Conservation (phyloP, 306 rosid species). For the Vigna unguiculata region DNA sequence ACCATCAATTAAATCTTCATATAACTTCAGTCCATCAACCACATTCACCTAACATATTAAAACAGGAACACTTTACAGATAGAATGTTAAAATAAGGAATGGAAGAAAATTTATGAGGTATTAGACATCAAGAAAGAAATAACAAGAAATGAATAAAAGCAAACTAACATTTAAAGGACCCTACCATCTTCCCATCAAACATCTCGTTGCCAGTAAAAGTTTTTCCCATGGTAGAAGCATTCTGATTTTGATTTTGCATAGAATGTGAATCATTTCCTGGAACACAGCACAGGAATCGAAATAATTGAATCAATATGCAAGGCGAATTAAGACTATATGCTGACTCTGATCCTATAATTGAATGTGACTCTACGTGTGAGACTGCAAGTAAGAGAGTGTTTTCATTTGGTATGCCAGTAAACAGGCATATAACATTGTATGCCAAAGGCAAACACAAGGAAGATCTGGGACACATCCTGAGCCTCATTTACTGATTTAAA, state of each 20-base stretch:
- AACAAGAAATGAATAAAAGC: conserved; percentile 25
- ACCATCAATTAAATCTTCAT: conserved; percentile 58
- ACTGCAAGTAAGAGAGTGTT: background rate
- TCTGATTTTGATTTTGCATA: conserved; percentile 54
- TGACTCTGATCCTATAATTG: conserved; percentile 22
- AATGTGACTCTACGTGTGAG: background rate
- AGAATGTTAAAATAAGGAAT: conserved; percentile 13
- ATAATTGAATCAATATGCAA: conserved; percentile 5
- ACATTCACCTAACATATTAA: conserved; percentile 63
- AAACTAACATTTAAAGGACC: conserved; percentile 40
- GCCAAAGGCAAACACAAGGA: background rate
- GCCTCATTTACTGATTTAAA: conserved; percentile 3
- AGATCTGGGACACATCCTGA: background rate
- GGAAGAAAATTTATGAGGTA: background rate
- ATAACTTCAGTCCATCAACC: conserved; percentile 75
- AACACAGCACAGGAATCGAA: conserved; percentile 18
- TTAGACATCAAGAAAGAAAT: conserved; percentile 11
- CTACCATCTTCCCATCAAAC: conserved; percentile 78
- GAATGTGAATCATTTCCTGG: conserved; percentile 65
- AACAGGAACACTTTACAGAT: conserved; percentile 20
- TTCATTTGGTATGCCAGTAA: background rate
- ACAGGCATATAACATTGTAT: background rate
- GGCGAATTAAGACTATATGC: background rate
- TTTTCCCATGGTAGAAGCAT: conserved; percentile 55
- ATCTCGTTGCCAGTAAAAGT: conserved; percentile 66